Base-by-base conservation (phyloP, 2,329 filamentous ascomycete genomes). In the Laburnicola sp. region DNA sequence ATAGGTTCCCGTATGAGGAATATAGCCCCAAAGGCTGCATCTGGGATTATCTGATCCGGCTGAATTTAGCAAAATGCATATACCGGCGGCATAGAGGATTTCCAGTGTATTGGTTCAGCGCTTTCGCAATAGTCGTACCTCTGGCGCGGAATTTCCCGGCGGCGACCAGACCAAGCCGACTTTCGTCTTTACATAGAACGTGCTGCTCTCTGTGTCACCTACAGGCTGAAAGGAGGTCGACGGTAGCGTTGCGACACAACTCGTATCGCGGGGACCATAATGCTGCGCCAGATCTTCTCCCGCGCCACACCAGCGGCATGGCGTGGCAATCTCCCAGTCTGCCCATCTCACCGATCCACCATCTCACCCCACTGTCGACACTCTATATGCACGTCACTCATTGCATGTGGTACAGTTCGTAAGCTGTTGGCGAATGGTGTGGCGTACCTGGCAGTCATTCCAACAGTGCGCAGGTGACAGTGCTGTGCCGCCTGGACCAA, bases 401-500 rank as follows among this genome's bases (percentile, higher is more conserved):
- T 26, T 2, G 37, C 8, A 8, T 21, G 6, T 45, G 5, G 41
- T 16, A 30, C 26, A 16, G n/a, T 30, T 22, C 8, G 27, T 30
- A 21, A 30, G 34, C 26, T 11, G 25, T 22, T 1, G 16, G 16
- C 23, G 32, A 1, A 37, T n/a, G 43, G 23, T 37, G 16, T 16
- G 16, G 16, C 16, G 16, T 16, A 1, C 16, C 16, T 16, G 16
- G 16, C 25, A n/a, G 25, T 23, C 34, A 7, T 8, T 22, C 34
- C 25, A 45, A 38, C 34, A 34, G 34, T 25, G 16, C 34, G 34
- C 34, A 30, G 26, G 31, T 45, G 43, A 45, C n/a, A 30, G 43
- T 38, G 43, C 43, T 45, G 43, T 45, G 43, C 43, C 43, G 43
- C 43, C 16, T 11, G 32, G 22, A 34, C 25, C 26, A 30, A 23